Evolutionary conservation across 2,329 filamentous ascomycete species (phyloP).

Genomic region (Diaporthe citri): DNA sequence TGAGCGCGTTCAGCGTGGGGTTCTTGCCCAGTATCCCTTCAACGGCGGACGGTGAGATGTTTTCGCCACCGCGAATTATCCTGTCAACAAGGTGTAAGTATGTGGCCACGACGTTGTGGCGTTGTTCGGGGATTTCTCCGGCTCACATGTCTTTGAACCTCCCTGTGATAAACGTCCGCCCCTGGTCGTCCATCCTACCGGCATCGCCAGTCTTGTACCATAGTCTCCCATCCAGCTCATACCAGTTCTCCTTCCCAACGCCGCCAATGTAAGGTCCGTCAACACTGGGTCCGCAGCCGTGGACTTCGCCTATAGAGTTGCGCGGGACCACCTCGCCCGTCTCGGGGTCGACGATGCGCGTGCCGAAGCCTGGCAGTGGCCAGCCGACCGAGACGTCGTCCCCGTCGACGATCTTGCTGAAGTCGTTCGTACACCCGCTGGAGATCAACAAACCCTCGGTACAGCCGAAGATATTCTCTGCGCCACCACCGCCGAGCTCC

Average conservation of each 20-base stretch:
- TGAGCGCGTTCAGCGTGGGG: not conserved
- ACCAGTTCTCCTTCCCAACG: conserved; percentile 34
- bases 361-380: conserved; percentile 16
- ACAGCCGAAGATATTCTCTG: conserved; percentile 27
- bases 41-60: conserved; percentile 28
- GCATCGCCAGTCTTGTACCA: conserved; percentile 36
- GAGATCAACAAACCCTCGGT: conserved; percentile 7
- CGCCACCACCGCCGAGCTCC: conserved; percentile 19
- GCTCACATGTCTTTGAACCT: conserved; percentile 33
- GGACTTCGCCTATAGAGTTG: conserved; percentile 18
- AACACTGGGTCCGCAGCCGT: conserved; percentile 23
- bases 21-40: conserved; percentile 20
- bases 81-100: not conserved
- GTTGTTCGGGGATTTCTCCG: no score
- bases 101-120: no score
- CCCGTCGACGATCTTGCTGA: conserved; percentile 25
- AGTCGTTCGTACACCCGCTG: conserved; percentile 6
- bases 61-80: conserved; percentile 36
- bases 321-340: conserved; percentile 29
- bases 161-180: conserved; percentile 23
- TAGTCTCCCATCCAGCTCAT: conserved; percentile 18
- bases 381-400: conserved; percentile 21
- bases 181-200: conserved; percentile 19
- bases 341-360: conserved; percentile 25
- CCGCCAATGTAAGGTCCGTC: conserved; percentile 32